Evolutionary conservation across 148 eudicot genomes (phyloP).

Genomic region (Rhododendron williamsianum): DNA sequence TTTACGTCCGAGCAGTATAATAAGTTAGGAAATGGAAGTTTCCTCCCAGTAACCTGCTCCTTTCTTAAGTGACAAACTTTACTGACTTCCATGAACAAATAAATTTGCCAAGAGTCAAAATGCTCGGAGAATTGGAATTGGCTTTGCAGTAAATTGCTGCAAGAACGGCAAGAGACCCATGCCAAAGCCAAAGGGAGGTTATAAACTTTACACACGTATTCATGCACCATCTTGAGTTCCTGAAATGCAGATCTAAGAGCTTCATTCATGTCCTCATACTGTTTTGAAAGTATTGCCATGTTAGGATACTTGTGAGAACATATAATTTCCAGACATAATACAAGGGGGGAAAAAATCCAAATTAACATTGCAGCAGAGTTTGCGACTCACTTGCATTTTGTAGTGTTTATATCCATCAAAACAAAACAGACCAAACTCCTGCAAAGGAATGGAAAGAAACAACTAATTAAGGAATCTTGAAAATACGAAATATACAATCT

Average conservation of each 20-base stretch:
- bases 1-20: slow-evolving; percentile 23
- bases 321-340: neutral
- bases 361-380: neutral
- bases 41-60: slow-evolving; percentile 21
- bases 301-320: neutral
- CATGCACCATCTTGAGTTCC: neutral
- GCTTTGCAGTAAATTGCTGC: neutral
- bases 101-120: no score
- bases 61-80: no score
- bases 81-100: no score
- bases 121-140: no score
- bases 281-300: neutral
- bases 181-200: neutral
- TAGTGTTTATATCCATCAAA: no score
- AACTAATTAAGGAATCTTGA: neutral
- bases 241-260: neutral
- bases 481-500: no score
- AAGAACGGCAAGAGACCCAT: neutral
- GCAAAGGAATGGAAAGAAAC: neutral
- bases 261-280: neutral
- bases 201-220: neutral
- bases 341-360: neutral
- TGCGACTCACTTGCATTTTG: neutral
- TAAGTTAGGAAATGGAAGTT: neutral
- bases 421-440: no score